Base-by-base conservation (phyloP, 2,329 filamentous ascomycete genomes). In the Biscogniauxia marginata region DNA sequence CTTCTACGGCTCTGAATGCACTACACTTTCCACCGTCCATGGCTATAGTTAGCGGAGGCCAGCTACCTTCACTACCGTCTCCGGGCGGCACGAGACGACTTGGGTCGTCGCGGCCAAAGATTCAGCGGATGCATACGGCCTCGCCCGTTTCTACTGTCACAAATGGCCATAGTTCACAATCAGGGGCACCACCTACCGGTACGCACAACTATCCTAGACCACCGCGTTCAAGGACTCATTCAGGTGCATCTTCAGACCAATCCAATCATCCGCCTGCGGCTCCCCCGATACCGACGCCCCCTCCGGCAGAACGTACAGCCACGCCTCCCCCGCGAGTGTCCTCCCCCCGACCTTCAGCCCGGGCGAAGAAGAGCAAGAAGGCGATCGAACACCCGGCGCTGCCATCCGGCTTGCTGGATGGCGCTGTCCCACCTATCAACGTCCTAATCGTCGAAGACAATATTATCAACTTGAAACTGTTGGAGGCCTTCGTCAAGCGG, bases 391-490 rank as follows among this genome's bases (percentile, higher is more conserved):
- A 75, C 51, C 71, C 78, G 1, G 73, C 70, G 11, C 68, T 88
- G 58, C 82, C 83, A 22, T 79, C 86, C 3, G 86, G 84, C 24
- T 80, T 90, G 66, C 82, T 96, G 23, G 91, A 93, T 64, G 88
- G 87, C 53, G 87, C 87, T 1, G 91, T 98, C 0, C 95, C 95
- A 7, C 93, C 95, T 1, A 98, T 99, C 76, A 98, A 96, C 65
- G 93, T 98, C 7, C 80, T 99, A 46, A 96, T 99, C 58, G 95
- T 99, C 13, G 95, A 99, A 77, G 95, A 99, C 76, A 99, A 99
- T 73, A 92, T 95, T 61, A 98, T 99, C 81, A 99, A 98, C 70
- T 79, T 98, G 64, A 90, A 91, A 68, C 85, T 99, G 8, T 79
- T 99, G 34, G 93, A 97, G 70, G 92, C 93, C 1, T 96, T 99